These are phyloP conservation scores for Cochlearia excelsa DNA, from an alignment of 345 rosid species.

Conservation along the genomic window DNA sequence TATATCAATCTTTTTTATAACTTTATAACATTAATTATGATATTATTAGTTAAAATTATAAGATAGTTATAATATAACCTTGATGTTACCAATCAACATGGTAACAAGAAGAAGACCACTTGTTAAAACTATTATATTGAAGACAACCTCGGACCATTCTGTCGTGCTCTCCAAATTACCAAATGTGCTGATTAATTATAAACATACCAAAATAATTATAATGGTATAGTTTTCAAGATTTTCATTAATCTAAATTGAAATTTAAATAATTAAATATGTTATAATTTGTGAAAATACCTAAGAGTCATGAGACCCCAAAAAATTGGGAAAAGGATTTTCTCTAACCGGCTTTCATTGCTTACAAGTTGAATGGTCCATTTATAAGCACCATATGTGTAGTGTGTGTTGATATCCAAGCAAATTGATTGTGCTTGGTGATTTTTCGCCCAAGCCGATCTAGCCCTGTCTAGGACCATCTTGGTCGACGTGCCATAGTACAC, in stretches of 20 bases:
- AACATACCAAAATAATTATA: background rate
- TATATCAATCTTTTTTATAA: too few species aligned
- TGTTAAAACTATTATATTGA: slow-evolving; percentile 89
- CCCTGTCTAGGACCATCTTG: slow-evolving; percentile 43
- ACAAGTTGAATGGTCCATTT: slow-evolving; percentile 92
- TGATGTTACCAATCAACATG: slow-evolving; percentile 95
- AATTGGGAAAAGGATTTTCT: slow-evolving; percentile 87
- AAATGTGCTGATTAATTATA: slow-evolving; percentile 55
- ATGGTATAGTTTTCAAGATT: background rate
- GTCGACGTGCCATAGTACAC: slow-evolving; percentile 67
- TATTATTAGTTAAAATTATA: background rate
- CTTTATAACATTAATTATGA: background rate
- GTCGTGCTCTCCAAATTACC: slow-evolving; percentile 95
- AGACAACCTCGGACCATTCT: slow-evolving; percentile 93
- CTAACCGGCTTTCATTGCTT: slow-evolving; percentile 66
- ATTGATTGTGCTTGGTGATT: slow-evolving; percentile 49
- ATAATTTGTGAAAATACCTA: slow-evolving; percentile 43
- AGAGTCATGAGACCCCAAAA: slow-evolving; percentile 99
- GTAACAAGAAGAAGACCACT: slow-evolving; percentile 91
- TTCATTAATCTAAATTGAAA: background rate
- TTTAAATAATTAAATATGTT: background rate
- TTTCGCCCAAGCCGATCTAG: slow-evolving; percentile 61
- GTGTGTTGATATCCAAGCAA: slow-evolving; percentile 54
- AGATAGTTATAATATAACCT: slow-evolving; percentile 42
- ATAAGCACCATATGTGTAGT: slow-evolving; percentile 81